A percentile compares a stretch with the other conserved stretches of the same genome.
These are phyloP conservation scores for Fusarium sp. DNA, from an alignment of 2,329 filamentous ascomycete genomes.

Conservation along the genomic window DNA sequence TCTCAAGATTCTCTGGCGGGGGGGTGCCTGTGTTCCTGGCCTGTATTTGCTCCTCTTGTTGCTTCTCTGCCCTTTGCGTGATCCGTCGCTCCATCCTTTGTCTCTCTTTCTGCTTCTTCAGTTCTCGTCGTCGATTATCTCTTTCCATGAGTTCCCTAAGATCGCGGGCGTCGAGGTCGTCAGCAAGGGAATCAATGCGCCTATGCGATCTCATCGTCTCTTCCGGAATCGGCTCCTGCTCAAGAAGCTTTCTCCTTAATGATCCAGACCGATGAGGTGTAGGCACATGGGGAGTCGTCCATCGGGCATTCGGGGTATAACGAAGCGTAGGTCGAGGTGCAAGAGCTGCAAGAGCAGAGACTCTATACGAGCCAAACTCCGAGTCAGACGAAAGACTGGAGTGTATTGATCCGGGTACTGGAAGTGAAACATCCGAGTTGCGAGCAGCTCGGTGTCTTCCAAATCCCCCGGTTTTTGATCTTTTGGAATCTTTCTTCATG, in stretches of 20 bases:
- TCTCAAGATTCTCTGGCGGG: constrained; percentile 65
- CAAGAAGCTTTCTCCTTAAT: constrained; percentile 61
- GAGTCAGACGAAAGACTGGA: constrained; percentile 80
- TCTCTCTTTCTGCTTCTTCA: constrained; percentile 74
- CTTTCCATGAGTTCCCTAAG: constrained; percentile 90
- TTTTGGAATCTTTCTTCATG: constrained; percentile 71
- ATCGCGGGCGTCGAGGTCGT: constrained; percentile 85
- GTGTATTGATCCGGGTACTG: constrained; percentile 76
- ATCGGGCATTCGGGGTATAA: constrained; percentile 72
- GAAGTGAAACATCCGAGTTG: constrained; percentile 78
- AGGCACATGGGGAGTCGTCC: constrained; percentile 57
- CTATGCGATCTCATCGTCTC: constrained; percentile 69
- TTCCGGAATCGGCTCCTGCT: constrained; percentile 66
- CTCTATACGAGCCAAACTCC: constrained; percentile 77
- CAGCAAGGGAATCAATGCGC: constrained; percentile 76
- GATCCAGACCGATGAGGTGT: constrained; percentile 60
- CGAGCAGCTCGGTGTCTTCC: constrained; percentile 67
- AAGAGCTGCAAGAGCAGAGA: constrained; percentile 82
- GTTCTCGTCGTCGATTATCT: constrained; percentile 81
- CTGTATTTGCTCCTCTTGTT: constrained; percentile 66
- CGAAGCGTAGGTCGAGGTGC: constrained; percentile 86
- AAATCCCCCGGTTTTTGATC: constrained; percentile 64
- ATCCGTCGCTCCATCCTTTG: constrained; percentile 73
- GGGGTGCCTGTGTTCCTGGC: constrained; percentile 61
- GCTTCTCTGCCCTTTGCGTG: constrained; percentile 72